A percentile compares a stretch with the other conserved stretches of the same genome.
Conservation (phyloP, 352 stramenopile genomes). For the Halophytophthora polymorphica region DNA sequence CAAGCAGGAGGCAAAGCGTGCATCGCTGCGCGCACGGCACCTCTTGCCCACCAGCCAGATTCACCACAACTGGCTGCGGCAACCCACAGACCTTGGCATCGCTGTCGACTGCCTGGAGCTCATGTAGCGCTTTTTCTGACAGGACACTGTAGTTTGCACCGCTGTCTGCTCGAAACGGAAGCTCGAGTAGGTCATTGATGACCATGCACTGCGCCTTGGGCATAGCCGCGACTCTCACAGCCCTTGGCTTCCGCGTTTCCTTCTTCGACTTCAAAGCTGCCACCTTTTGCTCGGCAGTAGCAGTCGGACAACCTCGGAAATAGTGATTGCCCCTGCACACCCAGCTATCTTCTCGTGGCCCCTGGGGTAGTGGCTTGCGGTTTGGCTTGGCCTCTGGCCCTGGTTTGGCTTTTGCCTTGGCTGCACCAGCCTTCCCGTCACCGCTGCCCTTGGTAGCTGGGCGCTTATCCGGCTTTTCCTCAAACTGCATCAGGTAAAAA, state of each 20-base stretch:
- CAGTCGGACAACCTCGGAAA: constrained; percentile 7
- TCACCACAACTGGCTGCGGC: neutral
- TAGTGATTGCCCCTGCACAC: constrained; percentile 7
- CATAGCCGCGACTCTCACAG: too few relatives aligned
- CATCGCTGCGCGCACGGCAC: neutral
- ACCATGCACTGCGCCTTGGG: neutral
- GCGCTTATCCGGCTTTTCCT: constrained; percentile 6
- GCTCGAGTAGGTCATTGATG: neutral
- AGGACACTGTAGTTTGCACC: neutral
- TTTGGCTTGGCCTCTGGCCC: neutral
- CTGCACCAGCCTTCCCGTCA: neutral
- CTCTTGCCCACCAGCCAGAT: neutral
- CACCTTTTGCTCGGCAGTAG: constrained; percentile 6
- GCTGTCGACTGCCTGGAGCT: neutral
- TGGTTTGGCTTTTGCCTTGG: neutral
- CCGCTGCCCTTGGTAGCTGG: neutral
- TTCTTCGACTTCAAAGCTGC: neutral
- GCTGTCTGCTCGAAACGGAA: neutral
- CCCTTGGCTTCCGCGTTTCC: neutral
- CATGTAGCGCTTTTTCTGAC: neutral
- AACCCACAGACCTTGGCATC: neutral
- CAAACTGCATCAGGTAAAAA: constrained; percentile 6
- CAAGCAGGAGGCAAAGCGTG: neutral
- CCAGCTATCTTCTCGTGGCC: constrained; percentile 5
- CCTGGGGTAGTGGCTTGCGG: neutral